phyloP scores from a whole-genome alignment of 306 rosid species.

The Pyrus bretschneideri region DNA sequence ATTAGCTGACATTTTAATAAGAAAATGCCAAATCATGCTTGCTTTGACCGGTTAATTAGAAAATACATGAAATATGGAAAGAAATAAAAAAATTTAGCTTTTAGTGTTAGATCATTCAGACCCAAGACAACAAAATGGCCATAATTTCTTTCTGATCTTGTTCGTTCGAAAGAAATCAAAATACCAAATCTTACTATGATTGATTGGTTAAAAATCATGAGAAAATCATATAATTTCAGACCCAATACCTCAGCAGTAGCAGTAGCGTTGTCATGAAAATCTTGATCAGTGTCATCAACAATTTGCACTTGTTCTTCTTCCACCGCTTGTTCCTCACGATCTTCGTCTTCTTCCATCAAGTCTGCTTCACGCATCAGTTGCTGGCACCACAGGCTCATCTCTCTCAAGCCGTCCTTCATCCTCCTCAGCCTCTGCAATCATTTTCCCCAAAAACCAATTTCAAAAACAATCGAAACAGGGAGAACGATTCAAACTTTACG shows the following conservation, averaged over 20 bases:
- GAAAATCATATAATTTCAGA: neutral
- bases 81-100: neutral
- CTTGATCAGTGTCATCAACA: neutral
- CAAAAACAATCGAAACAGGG: neutral
- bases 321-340: neutral
- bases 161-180: neutral
- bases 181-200: neutral
- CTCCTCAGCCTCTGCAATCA: constrained; percentile 35
- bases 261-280: neutral
- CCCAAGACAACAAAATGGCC: neutral
- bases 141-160: neutral
- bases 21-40: neutral
- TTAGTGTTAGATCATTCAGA: neutral
- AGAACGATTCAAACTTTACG: neutral
- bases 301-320: neutral
- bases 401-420: constrained; percentile 36
- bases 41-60: neutral
- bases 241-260: neutral
- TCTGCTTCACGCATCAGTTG: constrained; percentile 24
- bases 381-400: constrained; percentile 47
- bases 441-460: neutral
- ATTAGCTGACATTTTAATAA: neutral
- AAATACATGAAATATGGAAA: neutral
- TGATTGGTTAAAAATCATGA: neutral
- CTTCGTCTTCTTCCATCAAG: constrained; percentile 6